These are phyloP conservation scores for Ceratocystis huliohia DNA, from an alignment of 2,329 filamentous ascomycete species.

Conservation along the genomic window DNA sequence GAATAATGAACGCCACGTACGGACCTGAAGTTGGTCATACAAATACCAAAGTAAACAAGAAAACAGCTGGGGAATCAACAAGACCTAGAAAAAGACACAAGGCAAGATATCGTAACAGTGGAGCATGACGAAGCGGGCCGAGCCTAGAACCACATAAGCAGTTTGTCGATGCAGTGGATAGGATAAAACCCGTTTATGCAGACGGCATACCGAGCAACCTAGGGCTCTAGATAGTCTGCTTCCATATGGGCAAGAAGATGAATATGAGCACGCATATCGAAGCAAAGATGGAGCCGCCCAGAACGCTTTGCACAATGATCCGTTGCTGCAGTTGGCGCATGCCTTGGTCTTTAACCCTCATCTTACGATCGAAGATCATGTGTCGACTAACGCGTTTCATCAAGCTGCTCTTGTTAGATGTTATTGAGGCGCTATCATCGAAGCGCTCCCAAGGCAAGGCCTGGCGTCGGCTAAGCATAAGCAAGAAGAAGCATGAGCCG, in stretches of 20 bases:
- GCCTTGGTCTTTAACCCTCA: constrained; percentile 34
- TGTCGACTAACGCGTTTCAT: constrained; percentile 28
- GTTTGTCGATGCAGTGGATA: too few relatives aligned
- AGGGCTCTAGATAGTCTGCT: constrained; percentile 25
- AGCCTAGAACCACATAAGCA: background rate
- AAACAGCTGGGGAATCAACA: background rate
- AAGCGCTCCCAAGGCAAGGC: constrained; percentile 37
- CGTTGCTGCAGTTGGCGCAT: constrained; percentile 34
- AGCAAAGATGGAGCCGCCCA: constrained; percentile 31
- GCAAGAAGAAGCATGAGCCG: constrained; percentile 37
- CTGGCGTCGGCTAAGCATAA: constrained; percentile 36
- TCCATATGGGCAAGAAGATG: constrained; percentile 35
- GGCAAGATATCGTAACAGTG: background rate
- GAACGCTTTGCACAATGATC: constrained; percentile 33
- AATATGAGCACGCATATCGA: constrained; percentile 31
- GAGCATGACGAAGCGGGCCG: too few relatives aligned
- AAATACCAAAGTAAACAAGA: background rate
- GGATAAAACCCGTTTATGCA: background rate
- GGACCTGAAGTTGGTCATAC: background rate
- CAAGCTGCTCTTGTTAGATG: constrained; percentile 25
- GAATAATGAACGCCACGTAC: background rate
- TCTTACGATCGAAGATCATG: constrained; percentile 38
- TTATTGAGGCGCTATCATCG: constrained; percentile 29
- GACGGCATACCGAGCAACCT: background rate
- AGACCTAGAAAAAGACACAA: background rate